phyloP scores from a whole-genome alignment of 2,329 filamentous ascomycete genomes.

The Trichocomaceae sp. region DNA sequence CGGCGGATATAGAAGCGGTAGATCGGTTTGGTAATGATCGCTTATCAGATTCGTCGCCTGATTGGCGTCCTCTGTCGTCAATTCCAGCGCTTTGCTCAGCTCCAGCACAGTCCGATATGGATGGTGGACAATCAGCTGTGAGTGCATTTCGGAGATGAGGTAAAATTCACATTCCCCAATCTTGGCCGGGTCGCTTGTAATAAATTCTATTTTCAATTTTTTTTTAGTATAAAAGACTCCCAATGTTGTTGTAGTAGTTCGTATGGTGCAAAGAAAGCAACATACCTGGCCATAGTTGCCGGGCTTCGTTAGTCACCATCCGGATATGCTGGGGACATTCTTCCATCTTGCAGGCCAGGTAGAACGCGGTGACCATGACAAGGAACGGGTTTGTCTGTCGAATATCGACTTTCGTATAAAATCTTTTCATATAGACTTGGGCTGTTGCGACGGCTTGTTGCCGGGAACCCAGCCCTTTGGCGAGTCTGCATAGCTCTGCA shows the following conservation, averaged over 20 bases:
- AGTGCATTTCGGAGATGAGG: conserved; percentile 84
- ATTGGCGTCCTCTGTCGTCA: conserved; percentile 70
- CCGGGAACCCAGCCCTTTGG: conserved; percentile 57
- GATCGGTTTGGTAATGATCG: conserved; percentile 85
- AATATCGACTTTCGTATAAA: conserved; percentile 86
- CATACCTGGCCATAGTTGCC: conserved; percentile 70
- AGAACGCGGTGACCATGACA: conserved; percentile 85
- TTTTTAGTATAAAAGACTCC: too few relatives aligned
- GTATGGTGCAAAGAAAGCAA: neutral
- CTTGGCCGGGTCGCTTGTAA: conserved; percentile 69
- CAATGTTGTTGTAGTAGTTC: neutral
- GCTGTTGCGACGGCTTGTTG: conserved; percentile 93
- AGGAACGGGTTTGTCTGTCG: conserved; percentile 90
- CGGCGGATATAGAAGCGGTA: conserved; percentile 79
- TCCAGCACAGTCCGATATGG: conserved; percentile 76
- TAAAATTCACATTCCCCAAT: conserved; percentile 92
- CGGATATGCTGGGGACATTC: conserved; percentile 95
- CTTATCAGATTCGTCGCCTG: conserved; percentile 81
- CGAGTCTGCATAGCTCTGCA: conserved; percentile 67
- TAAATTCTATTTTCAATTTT: conserved; percentile 48
- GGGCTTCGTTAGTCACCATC: conserved; percentile 78
- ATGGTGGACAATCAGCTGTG: conserved; percentile 82
- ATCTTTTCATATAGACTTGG: conserved; percentile 88
- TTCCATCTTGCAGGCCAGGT: conserved; percentile 96
- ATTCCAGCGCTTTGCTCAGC: conserved; percentile 60